Conservation (phyloP, 352 stramenopile genomes). For the Phytophthora colocasiae region DNA sequence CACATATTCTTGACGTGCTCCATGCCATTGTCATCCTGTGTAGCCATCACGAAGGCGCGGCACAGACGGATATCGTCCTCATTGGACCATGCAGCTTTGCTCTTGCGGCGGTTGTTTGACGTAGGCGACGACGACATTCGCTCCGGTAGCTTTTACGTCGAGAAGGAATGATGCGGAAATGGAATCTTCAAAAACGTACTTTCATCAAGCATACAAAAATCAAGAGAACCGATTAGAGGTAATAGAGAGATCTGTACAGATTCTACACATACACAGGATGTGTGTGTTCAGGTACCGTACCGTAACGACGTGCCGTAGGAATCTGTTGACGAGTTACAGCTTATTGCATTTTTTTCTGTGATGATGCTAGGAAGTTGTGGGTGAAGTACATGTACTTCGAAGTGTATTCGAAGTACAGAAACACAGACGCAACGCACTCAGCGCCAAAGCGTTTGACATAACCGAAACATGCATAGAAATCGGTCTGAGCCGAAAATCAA, state of each 20-base stretch:
- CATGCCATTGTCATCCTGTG: slow-evolving; percentile 31
- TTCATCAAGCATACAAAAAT: slow-evolving; percentile 15
- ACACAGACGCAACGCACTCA: too few species aligned
- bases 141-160: slow-evolving; percentile 1
- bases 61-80: slow-evolving; percentile 40
- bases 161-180: slow-evolving; percentile 21
- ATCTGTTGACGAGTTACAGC: too few species aligned
- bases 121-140: slow-evolving; percentile 27
- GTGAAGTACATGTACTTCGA: too few species aligned
- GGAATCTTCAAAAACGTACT: slow-evolving; percentile 22
- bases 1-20: slow-evolving; percentile 45
- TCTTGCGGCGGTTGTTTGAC: slow-evolving; percentile 28
- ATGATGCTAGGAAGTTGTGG: too few species aligned
- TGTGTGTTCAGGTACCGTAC: slow-evolving; percentile 11
- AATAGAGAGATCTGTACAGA: slow-evolving; percentile 30
- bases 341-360: too few species aligned
- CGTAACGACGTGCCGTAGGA: not conserved
- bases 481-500: too few species aligned
- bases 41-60: slow-evolving; percentile 37
- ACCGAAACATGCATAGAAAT: too few species aligned
- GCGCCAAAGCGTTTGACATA: too few species aligned
- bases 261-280: slow-evolving; percentile 24
- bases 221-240: slow-evolving; percentile 12
- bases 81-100: slow-evolving; percentile 38
- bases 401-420: too few species aligned